These are phyloP conservation scores for Penicillium vulpinum DNA, from an alignment of 2,329 filamentous ascomycete genomes.

Conservation along the genomic window DNA sequence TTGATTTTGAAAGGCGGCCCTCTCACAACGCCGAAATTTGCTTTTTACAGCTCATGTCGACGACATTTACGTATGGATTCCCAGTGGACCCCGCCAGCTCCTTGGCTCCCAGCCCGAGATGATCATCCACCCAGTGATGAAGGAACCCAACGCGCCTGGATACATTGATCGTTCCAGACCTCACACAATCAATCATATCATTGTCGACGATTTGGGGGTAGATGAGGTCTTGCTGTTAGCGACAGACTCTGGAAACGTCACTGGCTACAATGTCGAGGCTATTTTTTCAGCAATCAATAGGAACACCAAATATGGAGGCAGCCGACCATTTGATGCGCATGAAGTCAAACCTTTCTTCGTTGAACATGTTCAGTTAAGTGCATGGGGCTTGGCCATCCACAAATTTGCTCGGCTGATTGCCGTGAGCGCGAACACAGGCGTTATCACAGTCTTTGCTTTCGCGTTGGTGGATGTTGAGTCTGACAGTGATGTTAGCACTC, in stretches of 20 bases:
- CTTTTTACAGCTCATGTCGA: constrained; percentile 46
- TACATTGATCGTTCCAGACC: constrained; percentile 54
- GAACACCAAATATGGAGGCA: constrained; percentile 16
- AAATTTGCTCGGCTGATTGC: constrained; percentile 79
- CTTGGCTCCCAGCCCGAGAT: constrained; percentile 42
- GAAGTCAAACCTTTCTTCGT: constrained; percentile 63
- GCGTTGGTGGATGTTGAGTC: constrained; percentile 49
- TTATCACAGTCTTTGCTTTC: constrained; percentile 61
- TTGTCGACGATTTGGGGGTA: constrained; percentile 67
- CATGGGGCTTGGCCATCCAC: constrained; percentile 88
- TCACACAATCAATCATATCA: constrained; percentile 69
- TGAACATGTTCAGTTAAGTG: constrained; percentile 72
- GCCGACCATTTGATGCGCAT: constrained; percentile 32
- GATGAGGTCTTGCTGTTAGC: constrained; percentile 68
- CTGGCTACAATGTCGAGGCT: constrained; percentile 65
- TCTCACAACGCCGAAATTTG: constrained; percentile 50
- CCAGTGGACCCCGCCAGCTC: constrained; percentile 42
- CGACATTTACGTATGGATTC: constrained; percentile 48
- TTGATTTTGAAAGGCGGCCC: constrained; percentile 36
- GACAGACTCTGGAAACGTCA: constrained; percentile 74
- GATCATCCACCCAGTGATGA: constrained; percentile 45
- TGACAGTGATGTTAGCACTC: constrained; percentile 20
- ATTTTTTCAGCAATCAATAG: constrained; percentile 49
- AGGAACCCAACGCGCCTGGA: constrained; percentile 49
- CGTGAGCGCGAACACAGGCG: constrained; percentile 71